phyloP scores from a whole-genome alignment of 2,329 filamentous ascomycete genomes.

The Alternaria ventricosa region DNA sequence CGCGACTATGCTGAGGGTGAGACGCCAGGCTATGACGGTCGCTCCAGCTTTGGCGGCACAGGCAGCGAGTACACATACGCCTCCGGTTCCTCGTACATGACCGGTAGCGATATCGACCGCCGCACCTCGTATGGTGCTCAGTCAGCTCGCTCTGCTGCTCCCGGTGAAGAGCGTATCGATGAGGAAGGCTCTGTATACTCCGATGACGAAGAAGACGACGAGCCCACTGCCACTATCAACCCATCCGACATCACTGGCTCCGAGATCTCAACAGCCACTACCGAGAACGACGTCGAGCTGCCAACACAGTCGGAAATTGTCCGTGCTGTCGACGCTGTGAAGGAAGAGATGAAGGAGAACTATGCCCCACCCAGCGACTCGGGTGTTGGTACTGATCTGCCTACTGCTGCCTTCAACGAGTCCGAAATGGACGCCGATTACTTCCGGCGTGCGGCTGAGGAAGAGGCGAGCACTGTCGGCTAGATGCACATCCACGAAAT shows the following conservation, averaged over 20 bases:
- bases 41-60: constrained; percentile 50
- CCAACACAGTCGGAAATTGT: constrained; percentile 44
- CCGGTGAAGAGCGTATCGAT: constrained; percentile 40
- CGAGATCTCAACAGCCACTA: constrained; percentile 31
- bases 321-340: constrained; percentile 39
- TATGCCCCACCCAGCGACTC: constrained; percentile 42
- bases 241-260: constrained; percentile 35
- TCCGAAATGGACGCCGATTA: constrained; percentile 43
- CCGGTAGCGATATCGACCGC: constrained; percentile 54
- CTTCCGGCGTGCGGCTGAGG: constrained; percentile 46
- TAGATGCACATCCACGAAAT: constrained; percentile 4
- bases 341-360: constrained; percentile 36
- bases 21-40: constrained; percentile 45
- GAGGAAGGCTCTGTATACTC: constrained; percentile 41
- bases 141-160: constrained; percentile 39
- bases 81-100: constrained; percentile 57
- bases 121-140: constrained; percentile 53
- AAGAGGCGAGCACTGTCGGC: constrained; percentile 47
- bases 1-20: constrained; percentile 46
- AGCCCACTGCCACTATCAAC: constrained; percentile 33
- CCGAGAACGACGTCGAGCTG: constrained; percentile 25
- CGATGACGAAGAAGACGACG: constrained; percentile 41
- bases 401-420: constrained; percentile 37
- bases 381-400: constrained; percentile 47
- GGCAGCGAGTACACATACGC: constrained; percentile 55